Evolutionary conservation across 2,329 filamentous ascomycete genomes (phyloP).

Genomic region (Exophiala oligosperma): DNA sequence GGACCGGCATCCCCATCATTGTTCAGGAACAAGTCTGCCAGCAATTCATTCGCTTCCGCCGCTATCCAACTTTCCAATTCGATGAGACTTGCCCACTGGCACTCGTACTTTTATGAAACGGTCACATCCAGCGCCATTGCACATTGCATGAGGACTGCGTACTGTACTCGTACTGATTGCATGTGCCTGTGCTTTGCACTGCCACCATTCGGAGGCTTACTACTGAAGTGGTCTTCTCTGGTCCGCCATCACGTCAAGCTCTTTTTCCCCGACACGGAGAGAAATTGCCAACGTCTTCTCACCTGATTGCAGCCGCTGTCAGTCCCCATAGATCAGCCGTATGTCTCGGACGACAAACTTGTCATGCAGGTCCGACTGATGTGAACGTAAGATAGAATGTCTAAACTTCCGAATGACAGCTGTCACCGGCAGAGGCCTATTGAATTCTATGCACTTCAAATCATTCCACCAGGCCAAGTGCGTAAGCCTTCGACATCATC

Average conservation of each 20-base stretch:
- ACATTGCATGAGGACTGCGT: too few relatives aligned
- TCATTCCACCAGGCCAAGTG: background rate
- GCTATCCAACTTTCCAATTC: background rate
- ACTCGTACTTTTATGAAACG: too few relatives aligned
- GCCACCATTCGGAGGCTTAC: background rate
- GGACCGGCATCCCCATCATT: background rate
- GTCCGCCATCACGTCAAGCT: too few relatives aligned
- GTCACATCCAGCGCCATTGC: too few relatives aligned
- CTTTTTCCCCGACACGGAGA: too few relatives aligned
- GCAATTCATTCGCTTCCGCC: background rate
- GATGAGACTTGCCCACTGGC: background rate
- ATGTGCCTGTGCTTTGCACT: background rate
- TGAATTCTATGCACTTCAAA: background rate
- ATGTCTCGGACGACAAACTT: background rate
- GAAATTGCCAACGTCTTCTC: background rate
- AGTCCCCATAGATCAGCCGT: background rate
- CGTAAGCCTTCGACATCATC: conserved; percentile 9
- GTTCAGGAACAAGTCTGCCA: background rate
- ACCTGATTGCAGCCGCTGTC: background rate
- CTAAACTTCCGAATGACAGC: background rate
- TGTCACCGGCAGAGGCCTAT: background rate
- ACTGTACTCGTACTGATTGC: too few relatives aligned
- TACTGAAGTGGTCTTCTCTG: too few relatives aligned
- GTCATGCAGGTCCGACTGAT: background rate
- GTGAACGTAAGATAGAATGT: background rate